Conservation (phyloP, 352 stramenopile genomes). For the Blastocystis sp. region DNA sequence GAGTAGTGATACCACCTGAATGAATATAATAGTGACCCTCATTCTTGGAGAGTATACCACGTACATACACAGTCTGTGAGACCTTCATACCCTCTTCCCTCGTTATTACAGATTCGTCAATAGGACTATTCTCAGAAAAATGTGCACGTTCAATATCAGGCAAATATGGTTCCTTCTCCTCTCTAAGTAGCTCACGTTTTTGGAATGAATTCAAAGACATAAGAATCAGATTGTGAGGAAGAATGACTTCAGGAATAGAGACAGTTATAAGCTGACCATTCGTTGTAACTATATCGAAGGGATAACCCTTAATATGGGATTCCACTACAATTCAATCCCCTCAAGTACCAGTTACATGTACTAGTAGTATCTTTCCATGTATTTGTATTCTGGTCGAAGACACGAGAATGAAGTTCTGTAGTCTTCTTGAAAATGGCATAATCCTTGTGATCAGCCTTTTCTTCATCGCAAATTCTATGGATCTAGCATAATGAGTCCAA, state of each 20-base stretch:
- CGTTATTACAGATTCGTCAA: not conserved
- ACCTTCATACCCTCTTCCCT: not conserved
- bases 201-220: not conserved
- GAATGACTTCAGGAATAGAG: not conserved
- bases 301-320: not conserved
- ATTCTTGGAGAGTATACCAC: not conserved
- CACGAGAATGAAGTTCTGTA: not conserved
- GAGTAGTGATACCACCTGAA: not conserved
- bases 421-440: not conserved
- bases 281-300: constrained; percentile 10
- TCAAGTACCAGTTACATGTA: not conserved
- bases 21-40: not conserved
- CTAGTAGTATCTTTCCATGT: not conserved
- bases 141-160: not conserved
- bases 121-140: not conserved
- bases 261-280: not conserved
- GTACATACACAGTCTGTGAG: not conserved
- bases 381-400: constrained; percentile 25
- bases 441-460: not conserved
- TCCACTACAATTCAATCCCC: constrained; percentile 11
- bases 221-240: not conserved
- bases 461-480: not conserved
- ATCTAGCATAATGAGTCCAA: not conserved
- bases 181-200: not conserved
- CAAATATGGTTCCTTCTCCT: constrained; percentile 9